Conservation (phyloP, 495 filamentous ascomycete species). For the Penicillium riverlandense region DNA sequence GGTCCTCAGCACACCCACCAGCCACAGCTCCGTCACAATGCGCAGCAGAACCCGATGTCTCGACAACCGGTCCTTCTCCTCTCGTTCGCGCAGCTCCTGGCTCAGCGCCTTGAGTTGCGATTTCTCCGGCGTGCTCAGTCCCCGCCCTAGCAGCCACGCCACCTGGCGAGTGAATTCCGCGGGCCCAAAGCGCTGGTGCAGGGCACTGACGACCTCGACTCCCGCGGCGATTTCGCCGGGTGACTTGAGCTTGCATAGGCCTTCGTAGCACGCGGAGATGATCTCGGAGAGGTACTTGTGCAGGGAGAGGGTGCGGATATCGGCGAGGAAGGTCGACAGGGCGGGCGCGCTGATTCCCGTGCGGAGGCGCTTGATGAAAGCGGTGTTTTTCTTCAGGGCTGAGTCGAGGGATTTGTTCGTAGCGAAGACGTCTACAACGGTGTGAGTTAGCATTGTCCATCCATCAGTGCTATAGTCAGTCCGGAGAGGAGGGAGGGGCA, state of each 20-base stretch:
- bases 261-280: slow-evolving; percentile 96
- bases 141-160: slow-evolving; percentile 88
- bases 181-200: slow-evolving; percentile 94
- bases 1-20: slow-evolving; percentile 79
- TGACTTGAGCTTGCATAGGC: slow-evolving; percentile 83
- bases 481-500: slow-evolving; percentile 1
- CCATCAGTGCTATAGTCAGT: too few relatives aligned
- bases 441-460: too few relatives aligned
- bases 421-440: slow-evolving; percentile 62
- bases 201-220: slow-evolving; percentile 84
- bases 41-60: slow-evolving; percentile 82
- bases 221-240: slow-evolving; percentile 85
- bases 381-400: slow-evolving; percentile 97
- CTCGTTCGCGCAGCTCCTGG: slow-evolving; percentile 79
- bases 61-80: slow-evolving; percentile 87
- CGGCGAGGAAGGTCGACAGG: slow-evolving; percentile 76
- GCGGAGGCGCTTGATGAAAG: slow-evolving; percentile 94
- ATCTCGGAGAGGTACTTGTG: slow-evolving; percentile 98
- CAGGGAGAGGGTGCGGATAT: slow-evolving; percentile 85
- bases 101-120: slow-evolving; percentile 69
- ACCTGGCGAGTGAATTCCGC: slow-evolving; percentile 84
- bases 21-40: slow-evolving; percentile 93
- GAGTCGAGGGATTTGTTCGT: slow-evolving; percentile 82
- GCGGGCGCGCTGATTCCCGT: slow-evolving; percentile 78
- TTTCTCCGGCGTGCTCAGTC: slow-evolving; percentile 88